Conservation (phyloP, 352 stramenopile genomes). For the Sclerospora graminicola region DNA sequence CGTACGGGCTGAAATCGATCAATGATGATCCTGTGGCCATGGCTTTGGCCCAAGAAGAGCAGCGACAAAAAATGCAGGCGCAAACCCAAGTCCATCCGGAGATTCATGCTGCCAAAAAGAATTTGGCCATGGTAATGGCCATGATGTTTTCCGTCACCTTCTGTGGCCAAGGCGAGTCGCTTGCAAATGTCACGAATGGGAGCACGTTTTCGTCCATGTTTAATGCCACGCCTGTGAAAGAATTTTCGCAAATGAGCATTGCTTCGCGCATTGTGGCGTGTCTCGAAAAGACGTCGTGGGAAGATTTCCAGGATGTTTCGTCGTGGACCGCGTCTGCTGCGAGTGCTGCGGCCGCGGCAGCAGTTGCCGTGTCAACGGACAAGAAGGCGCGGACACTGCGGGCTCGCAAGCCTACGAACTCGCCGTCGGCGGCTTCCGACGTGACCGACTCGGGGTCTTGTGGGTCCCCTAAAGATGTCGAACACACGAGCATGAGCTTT, state of each 20-base stretch:
- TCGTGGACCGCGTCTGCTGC: constrained; percentile 49
- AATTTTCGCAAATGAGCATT: constrained; percentile 80
- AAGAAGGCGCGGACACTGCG: constrained; percentile 14
- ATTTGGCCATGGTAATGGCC: constrained; percentile 83
- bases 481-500: constrained; percentile 37
- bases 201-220: constrained; percentile 81
- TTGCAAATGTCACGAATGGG: constrained; percentile 61
- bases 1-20: constrained; percentile 23
- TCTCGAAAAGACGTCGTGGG: constrained; percentile 85
- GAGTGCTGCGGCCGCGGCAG: constrained; percentile 22
- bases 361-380: constrained; percentile 21
- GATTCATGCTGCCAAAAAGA: constrained; percentile 82
- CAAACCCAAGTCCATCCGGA: constrained; percentile 45
- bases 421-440: constrained; percentile 59
- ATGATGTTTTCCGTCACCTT: constrained; percentile 85
- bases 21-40: constrained; percentile 16
- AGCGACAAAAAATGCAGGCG: constrained; percentile 19
- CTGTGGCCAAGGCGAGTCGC: constrained; percentile 64
- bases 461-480: constrained; percentile 35
- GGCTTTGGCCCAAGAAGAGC: constrained; percentile 16
- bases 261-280: constrained; percentile 76
- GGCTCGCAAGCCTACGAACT: constrained; percentile 19
- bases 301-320: constrained; percentile 75
- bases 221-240: constrained; percentile 56
- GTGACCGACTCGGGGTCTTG: constrained; percentile 58